Conservation (phyloP, 2,329 filamentous ascomycete species). For the Pseudogymnoascus sp. region DNA sequence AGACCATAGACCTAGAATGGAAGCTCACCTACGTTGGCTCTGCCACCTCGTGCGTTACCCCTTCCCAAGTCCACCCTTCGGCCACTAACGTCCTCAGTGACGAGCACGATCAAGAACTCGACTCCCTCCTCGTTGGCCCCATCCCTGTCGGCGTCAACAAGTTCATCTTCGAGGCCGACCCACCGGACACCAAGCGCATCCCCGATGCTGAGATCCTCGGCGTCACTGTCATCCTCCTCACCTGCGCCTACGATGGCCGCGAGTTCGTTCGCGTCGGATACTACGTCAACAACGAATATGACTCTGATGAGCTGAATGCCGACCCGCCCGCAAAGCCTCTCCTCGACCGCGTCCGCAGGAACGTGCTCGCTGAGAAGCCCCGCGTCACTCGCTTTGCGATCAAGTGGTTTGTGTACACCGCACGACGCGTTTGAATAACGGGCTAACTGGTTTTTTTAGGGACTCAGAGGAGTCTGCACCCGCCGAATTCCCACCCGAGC, state of each 20-base stretch:
- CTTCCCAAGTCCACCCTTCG: constrained; percentile 14
- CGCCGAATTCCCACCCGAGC: constrained; percentile 91
- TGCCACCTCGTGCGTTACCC: constrained; percentile 73
- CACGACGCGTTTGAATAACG: background rate
- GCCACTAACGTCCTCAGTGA: constrained; percentile 49
- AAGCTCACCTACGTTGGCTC: constrained; percentile 98
- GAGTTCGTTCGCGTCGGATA: constrained; percentile 98
- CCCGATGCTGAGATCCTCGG: constrained; percentile 92
- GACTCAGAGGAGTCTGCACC: constrained; percentile 96
- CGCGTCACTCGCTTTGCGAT: constrained; percentile 96
- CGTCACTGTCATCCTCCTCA: constrained; percentile 93
- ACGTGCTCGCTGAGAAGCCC: constrained; percentile 93
- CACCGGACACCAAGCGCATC: constrained; percentile 83
- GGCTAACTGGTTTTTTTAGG: constrained; percentile 44
- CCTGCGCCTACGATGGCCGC: constrained; percentile 90
- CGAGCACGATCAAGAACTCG: constrained; percentile 97
- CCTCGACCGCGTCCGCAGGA: constrained; percentile 85
- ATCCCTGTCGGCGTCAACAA: constrained; percentile 98
- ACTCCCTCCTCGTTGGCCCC: constrained; percentile 92
- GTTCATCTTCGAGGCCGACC: constrained; percentile 93
- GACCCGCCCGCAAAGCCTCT: constrained; percentile 89
- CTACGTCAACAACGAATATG: constrained; percentile 99
- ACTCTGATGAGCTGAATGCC: constrained; percentile 77
- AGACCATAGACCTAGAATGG: constrained; percentile 80
- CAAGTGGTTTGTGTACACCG: constrained; percentile 69